Evolutionary conservation across 305 asterid genomes (phyloP).

Genomic region (Fraxinus baroniana): DNA sequence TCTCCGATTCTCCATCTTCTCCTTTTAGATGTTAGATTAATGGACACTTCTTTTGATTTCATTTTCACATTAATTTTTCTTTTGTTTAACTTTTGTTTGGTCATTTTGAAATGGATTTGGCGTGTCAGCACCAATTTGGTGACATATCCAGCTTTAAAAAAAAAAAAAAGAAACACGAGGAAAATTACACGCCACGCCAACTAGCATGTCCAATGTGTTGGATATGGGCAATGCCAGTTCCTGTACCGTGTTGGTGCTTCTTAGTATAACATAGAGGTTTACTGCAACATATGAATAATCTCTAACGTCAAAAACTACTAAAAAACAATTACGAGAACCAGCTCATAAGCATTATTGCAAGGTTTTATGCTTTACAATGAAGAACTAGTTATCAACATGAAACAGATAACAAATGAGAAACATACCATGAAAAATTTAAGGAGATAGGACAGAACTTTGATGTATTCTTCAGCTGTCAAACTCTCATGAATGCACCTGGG

Average conservation of each 20-base stretch:
- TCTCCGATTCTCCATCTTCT: slow-evolving; percentile 3
- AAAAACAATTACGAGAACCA: slow-evolving; percentile 6
- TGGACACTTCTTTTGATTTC: background rate
- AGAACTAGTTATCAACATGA: slow-evolving; percentile 11
- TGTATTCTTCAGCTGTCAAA: slow-evolving; percentile 59
- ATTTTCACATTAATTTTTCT: background rate
- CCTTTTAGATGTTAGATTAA: background rate
- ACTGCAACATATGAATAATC: background rate
- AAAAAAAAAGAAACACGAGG: background rate
- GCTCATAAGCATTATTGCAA: slow-evolving; percentile 6
- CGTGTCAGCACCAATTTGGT: background rate
- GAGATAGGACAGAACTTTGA: slow-evolving; percentile 49
- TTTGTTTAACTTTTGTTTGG: background rate
- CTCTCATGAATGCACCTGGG: slow-evolving; percentile 50
- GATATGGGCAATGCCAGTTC: background rate
- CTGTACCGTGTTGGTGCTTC: background rate
- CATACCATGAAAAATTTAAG: slow-evolving; percentile 59
- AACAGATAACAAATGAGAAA: slow-evolving; percentile 12
- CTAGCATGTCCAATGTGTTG: background rate
- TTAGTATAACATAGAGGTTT: background rate
- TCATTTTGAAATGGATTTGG: background rate
- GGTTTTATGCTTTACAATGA: slow-evolving; percentile 3
- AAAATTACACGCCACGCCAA: background rate
- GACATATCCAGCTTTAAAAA: background rate
- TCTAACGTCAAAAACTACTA: slow-evolving; percentile 1